Evolutionary conservation across 1,284 basidiomycete genomes (phyloP).

Genomic region (Pisolithus thermaeus): DNA sequence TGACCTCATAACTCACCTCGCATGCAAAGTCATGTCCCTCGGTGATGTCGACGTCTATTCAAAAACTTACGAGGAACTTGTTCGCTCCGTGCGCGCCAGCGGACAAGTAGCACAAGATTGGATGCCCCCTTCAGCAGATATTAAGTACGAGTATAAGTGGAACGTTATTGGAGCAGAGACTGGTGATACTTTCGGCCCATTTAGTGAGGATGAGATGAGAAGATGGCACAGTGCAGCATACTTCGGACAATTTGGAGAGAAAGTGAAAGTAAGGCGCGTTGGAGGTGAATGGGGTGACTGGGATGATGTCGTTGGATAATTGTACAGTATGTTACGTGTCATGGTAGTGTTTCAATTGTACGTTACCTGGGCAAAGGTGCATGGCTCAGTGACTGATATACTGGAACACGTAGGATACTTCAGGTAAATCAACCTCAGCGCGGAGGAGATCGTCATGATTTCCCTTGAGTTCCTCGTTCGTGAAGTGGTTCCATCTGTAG

Average conservation of each 20-base stretch:
- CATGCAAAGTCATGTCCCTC: constrained; percentile 76
- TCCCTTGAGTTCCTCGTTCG: constrained; percentile 79
- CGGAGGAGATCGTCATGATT: constrained; percentile 96
- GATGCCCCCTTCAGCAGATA: constrained; percentile 71
- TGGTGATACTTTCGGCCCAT: constrained; percentile 68
- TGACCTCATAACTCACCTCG: constrained; percentile 74
- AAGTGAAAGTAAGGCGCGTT: constrained; percentile 58
- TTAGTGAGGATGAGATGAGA: constrained; percentile 67
- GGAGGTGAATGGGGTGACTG: constrained; percentile 69
- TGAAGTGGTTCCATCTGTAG: constrained; percentile 94
- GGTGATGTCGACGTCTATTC: constrained; percentile 82
- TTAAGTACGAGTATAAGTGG: constrained; percentile 79
- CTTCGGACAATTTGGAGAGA: constrained; percentile 68
- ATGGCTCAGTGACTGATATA: constrained; percentile 73
- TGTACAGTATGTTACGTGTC: not conserved
- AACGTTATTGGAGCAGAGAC: constrained; percentile 44
- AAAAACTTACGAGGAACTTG: constrained; percentile 76
- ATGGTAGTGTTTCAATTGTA: not conserved
- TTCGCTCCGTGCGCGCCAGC: constrained; percentile 65
- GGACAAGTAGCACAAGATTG: constrained; percentile 64
- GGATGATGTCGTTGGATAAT: constrained; percentile 51
- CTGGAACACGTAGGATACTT: constrained; percentile 91
- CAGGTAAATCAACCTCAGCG: constrained; percentile 79
- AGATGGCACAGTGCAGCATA: constrained; percentile 72
- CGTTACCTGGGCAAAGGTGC: not conserved